A percentile compares a stretch with the other conserved stretches of the same genome.
These are phyloP conservation scores for Collybia sp. DNA, from an alignment of 768 basidiomycete species.

Conservation along the genomic window DNA sequence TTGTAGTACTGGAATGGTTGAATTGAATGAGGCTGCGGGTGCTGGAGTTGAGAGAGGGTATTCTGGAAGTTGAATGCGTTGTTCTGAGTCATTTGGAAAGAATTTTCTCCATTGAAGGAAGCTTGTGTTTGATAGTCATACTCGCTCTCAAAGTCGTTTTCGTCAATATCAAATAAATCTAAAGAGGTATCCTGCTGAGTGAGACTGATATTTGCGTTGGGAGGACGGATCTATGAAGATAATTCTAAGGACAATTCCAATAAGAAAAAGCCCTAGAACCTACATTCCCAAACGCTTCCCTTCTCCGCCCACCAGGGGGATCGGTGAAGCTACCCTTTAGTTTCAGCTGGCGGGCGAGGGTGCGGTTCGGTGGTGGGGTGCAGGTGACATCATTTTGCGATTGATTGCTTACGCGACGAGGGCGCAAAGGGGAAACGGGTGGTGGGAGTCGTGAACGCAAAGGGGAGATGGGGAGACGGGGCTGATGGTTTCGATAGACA, in stretches of 20 bases:
- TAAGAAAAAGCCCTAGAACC: conserved; percentile 18
- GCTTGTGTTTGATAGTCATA: conserved; percentile 27
- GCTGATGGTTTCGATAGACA: conserved; percentile 17
- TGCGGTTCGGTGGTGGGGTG: conserved; percentile 66
- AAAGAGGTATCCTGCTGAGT: conserved; percentile 35
- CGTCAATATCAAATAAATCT: conserved; percentile 72
- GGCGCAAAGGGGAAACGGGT: conserved; percentile 27
- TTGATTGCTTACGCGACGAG: conserved; percentile 26
- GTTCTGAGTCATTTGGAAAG: conserved; percentile 19
- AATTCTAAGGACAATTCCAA: conserved; percentile 14
- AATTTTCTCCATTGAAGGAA: conserved; percentile 29
- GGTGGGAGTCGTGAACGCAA: conserved; percentile 13
- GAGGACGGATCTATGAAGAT: conserved; percentile 23
- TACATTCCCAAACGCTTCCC: conserved; percentile 38
- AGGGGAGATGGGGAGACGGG: conserved; percentile 7
- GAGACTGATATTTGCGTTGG: conserved; percentile 19
- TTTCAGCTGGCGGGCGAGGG: conserved; percentile 49
- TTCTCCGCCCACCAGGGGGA: conserved; percentile 49
- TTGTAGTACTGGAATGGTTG: conserved; percentile 11
- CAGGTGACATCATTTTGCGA: conserved; percentile 35
- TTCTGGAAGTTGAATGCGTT: conserved; percentile 30
- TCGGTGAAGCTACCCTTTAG: conserved; percentile 71
- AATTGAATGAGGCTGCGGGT: conserved; percentile 17
- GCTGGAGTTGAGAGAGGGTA: conserved; percentile 17
- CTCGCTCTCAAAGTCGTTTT: conserved; percentile 57